Percentiles rank a stretch among this genome's conserved stretches.
phyloP scores from a whole-genome alignment of 495 filamentous ascomycete genomes.

The Ascodesmis nigricans region DNA sequence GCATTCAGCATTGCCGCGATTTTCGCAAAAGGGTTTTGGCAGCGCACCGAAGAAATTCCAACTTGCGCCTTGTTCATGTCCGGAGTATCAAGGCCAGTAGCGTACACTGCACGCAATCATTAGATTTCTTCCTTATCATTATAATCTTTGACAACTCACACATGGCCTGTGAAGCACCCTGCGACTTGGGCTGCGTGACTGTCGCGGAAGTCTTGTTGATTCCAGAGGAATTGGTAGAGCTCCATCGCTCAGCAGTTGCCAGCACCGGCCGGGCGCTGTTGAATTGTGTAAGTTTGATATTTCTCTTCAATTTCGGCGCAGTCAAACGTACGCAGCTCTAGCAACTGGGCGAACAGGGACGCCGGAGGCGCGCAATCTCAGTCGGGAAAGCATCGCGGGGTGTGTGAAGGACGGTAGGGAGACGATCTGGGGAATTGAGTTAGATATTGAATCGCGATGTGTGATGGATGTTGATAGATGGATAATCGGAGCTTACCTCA shows the following conservation, averaged over 20 bases:
- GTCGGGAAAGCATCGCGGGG: conserved; percentile 4
- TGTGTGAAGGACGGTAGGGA: too few species aligned
- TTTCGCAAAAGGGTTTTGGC: not conserved
- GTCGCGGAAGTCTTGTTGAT: conserved; percentile 62
- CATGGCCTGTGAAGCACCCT: conserved; percentile 98
- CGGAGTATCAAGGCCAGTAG: conserved; percentile 57
- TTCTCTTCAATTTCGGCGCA: too few species aligned
- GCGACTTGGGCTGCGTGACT: conserved; percentile 89
- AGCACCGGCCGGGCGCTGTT: too few species aligned
- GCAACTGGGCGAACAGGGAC: too few species aligned
- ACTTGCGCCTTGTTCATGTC: conserved; percentile 92
- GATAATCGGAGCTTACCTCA: too few species aligned
- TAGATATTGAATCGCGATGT: too few species aligned
- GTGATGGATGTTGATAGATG: too few species aligned
- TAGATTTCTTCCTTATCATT: not conserved
- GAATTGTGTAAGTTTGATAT: too few species aligned
- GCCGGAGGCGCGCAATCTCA: not conserved
- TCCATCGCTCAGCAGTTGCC: not conserved
- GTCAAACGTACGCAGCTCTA: too few species aligned
- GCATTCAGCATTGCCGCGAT: not conserved
- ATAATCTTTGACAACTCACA: conserved; percentile 11
- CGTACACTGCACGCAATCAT: conserved; percentile 36
- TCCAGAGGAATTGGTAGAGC: conserved; percentile 2
- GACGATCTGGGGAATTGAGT: too few species aligned
- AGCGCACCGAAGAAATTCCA: conserved; percentile 63